A percentile compares a stretch with the other conserved stretches of the same genome.
These are phyloP conservation scores for Barbatosphaeria neglecta DNA, from an alignment of 495 filamentous ascomycete species.

Conservation along the genomic window DNA sequence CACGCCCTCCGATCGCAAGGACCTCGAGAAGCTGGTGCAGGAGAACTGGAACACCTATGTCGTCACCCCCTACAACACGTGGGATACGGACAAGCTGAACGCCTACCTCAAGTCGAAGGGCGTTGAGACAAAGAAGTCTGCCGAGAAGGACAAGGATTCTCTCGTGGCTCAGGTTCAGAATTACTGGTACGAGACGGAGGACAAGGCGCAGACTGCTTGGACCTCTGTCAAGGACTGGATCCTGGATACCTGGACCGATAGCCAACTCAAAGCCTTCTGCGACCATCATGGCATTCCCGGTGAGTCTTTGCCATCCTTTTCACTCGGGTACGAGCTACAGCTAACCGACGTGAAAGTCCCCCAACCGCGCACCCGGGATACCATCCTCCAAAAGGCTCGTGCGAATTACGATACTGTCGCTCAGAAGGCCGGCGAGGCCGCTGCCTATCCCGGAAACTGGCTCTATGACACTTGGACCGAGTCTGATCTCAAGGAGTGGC, in stretches of 20 bases:
- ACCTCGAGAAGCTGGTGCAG: conserved; percentile 75
- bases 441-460: conserved; percentile 90
- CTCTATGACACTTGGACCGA: conserved; percentile 75
- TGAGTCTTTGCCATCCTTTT: conserved; percentile 2
- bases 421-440: conserved; percentile 71
- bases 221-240: conserved; percentile 77
- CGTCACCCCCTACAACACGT: conserved; percentile 54
- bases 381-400: conserved; percentile 63
- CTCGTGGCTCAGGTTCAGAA: conserved; percentile 57
- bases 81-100: conserved; percentile 55
- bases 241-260: conserved; percentile 67
- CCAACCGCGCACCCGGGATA: conserved; percentile 77
- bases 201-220: conserved; percentile 58
- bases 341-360: conserved; percentile 30
- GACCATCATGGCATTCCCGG: conserved; percentile 79
- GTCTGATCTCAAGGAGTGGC: conserved; percentile 54
- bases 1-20: conserved; percentile 70
- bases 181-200: conserved; percentile 65
- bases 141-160: conserved; percentile 51
- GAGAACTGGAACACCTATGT: conserved; percentile 73
- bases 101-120: conserved; percentile 58
- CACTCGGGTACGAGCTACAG: not conserved
- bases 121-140: conserved; percentile 49
- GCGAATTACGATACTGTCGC: conserved; percentile 72
- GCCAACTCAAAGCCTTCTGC: conserved; percentile 79